Conservation (phyloP, 257 asterid species). For the Solanum etuberosum region DNA sequence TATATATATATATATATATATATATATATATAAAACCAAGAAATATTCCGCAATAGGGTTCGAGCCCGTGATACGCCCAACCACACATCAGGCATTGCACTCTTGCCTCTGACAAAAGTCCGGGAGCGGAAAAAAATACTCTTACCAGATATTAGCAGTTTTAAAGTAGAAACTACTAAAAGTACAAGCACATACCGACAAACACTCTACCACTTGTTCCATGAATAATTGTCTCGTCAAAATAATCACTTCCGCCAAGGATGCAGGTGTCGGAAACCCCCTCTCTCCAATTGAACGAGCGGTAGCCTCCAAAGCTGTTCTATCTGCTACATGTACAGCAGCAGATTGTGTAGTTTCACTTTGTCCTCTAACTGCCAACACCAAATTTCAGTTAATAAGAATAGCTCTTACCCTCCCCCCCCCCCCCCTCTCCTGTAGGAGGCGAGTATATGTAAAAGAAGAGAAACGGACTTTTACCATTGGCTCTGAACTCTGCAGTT, state of each 20-base stretch:
- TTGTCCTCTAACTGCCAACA: constrained; percentile 36
- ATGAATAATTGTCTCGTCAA: constrained; percentile 49
- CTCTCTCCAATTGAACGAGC: constrained; percentile 28
- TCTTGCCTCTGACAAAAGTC: neutral
- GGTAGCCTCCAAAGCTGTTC: constrained; percentile 23
- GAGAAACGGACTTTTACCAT: constrained; percentile 35
- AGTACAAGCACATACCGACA: constrained; percentile 50
- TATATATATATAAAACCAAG: neutral
- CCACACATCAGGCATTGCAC: neutral
- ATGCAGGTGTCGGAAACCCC: constrained; percentile 79
- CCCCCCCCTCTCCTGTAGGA: neutral
- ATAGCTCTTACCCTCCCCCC: neutral
- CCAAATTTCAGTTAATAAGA: constrained; percentile 7
- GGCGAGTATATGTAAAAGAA: neutral
- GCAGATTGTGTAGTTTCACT: constrained; percentile 28
- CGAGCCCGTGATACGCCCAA: neutral
- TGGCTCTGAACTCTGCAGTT: constrained; percentile 59
- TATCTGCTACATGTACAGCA: constrained; percentile 30
- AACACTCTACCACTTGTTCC: constrained; percentile 62
- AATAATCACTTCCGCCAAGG: constrained; percentile 60
- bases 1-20: neutral
- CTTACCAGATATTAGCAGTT: neutral
- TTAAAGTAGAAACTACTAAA: neutral
- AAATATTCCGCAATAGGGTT: neutral
- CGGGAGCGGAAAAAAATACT: neutral